A percentile compares a stretch with the other conserved stretches of the same genome.
Conservation (phyloP, 2,329 filamentous ascomycete genomes). For the Trichoderma sp. region DNA sequence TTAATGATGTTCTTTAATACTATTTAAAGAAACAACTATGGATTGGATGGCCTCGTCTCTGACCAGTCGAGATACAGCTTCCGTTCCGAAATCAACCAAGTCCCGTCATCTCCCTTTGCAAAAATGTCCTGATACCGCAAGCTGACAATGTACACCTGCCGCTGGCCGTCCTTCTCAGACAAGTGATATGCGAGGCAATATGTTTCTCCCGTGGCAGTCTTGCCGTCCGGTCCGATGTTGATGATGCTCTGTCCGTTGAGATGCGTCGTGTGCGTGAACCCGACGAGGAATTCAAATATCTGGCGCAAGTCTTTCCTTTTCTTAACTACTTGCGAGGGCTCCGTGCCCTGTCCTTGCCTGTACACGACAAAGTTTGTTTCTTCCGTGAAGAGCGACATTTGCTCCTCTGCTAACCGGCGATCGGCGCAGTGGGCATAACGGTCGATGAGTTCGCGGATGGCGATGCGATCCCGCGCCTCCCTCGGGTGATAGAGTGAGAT, state of each 20-base stretch:
- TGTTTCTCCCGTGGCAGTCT: slow-evolving; percentile 4
- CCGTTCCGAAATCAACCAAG: slow-evolving; percentile 9
- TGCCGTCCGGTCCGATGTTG: neutral
- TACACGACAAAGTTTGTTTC: neutral
- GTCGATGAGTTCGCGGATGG: slow-evolving; percentile 11
- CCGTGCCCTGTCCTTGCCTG: slow-evolving; percentile 3
- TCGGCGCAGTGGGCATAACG: slow-evolving; percentile 15
- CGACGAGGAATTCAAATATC: neutral
- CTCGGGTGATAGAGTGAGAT: neutral
- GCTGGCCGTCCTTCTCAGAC: neutral
- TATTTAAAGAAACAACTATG: neutral
- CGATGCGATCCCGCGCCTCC: slow-evolving; percentile 8
- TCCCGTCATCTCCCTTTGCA: neutral
- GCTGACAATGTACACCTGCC: neutral
- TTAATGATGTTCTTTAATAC: neutral
- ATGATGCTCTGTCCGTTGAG: slow-evolving; percentile 16
- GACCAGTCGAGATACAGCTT: slow-evolving; percentile 14
- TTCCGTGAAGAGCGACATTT: slow-evolving; percentile 9
- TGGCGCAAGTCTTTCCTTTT: slow-evolving; percentile 1
- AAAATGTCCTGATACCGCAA: slow-evolving; percentile 12
- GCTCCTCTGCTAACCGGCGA: slow-evolving; percentile 9
- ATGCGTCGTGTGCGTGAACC: slow-evolving; percentile 7
- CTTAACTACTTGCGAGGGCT: neutral
- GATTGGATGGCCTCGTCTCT: slow-evolving; percentile 3
- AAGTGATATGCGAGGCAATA: slow-evolving; percentile 15